Evolutionary conservation across 768 basidiomycete species (phyloP).

Genomic region (Amanita polypyramis): DNA sequence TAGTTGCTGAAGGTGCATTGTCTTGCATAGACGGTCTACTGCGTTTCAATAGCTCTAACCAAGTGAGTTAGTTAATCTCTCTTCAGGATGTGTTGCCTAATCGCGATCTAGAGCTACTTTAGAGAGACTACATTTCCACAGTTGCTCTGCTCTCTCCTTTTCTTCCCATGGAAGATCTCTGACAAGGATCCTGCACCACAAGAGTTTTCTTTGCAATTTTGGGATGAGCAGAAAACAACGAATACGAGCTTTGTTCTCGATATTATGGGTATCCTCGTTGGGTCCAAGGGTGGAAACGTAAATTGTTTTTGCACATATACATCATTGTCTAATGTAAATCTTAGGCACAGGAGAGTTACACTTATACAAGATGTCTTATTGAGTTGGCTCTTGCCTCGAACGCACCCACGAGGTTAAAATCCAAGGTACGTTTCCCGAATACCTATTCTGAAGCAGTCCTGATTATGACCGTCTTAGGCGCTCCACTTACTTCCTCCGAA

Average conservation of each 20-base stretch:
- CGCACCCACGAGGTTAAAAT: slow-evolving; percentile 79
- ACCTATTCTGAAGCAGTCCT: not conserved
- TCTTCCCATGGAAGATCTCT: slow-evolving; percentile 57
- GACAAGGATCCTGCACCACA: slow-evolving; percentile 57
- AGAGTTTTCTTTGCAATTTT: slow-evolving; percentile 91
- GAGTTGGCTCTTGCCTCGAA: slow-evolving; percentile 93
- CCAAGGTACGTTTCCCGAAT: slow-evolving; percentile 43
- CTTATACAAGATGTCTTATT: slow-evolving; percentile 67
- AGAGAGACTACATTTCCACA: slow-evolving; percentile 74
- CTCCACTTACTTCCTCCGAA: slow-evolving; percentile 37
- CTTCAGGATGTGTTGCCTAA: slow-evolving; percentile 9
- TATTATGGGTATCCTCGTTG: slow-evolving; percentile 78
- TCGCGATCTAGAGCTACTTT: slow-evolving; percentile 74
- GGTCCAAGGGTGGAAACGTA: slow-evolving; percentile 57
- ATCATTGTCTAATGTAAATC: not conserved
- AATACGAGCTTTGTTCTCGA: slow-evolving; percentile 75
- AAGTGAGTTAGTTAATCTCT: slow-evolving; percentile 38
- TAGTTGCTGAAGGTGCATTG: slow-evolving; percentile 79
- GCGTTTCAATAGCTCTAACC: slow-evolving; percentile 90
- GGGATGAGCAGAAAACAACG: slow-evolving; percentile 84
- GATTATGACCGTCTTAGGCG: slow-evolving; percentile 19
- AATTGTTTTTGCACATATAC: slow-evolving; percentile 16
- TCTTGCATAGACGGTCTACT: slow-evolving; percentile 79
- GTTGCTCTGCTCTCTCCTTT: slow-evolving; percentile 54
- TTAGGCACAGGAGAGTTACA: slow-evolving; percentile 45